phyloP scores from a whole-genome alignment of 805 yeast genomes.

The Wickerhamomyces tratensis region DNA sequence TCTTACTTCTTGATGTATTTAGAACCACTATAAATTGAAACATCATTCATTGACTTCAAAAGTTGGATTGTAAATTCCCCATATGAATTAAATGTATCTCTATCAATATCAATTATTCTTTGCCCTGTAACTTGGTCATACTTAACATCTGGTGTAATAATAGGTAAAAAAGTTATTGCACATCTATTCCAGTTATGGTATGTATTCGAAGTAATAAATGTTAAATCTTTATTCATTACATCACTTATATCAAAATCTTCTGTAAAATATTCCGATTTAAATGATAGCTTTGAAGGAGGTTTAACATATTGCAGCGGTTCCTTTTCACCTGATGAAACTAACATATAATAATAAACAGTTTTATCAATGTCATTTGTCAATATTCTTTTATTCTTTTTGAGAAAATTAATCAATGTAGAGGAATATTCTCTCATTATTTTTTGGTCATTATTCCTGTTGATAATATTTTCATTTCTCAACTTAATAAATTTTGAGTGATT shows the following conservation, averaged over 20 bases:
- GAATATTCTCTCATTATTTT: constrained; percentile 10
- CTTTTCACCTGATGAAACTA: constrained; percentile 1
- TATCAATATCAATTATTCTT: constrained; percentile 12
- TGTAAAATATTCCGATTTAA: background rate
- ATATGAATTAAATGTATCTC: constrained; percentile 10
- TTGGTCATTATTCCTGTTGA: constrained; percentile 9
- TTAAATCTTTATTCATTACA: constrained; percentile 1
- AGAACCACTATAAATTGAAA: constrained; percentile 15
- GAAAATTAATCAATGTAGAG: constrained; percentile 5
- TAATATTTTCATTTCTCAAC: constrained; percentile 8
- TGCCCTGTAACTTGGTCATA: constrained; percentile 12
- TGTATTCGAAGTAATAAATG: constrained; percentile 5
- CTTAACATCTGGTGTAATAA: constrained; percentile 5
- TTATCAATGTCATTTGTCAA: constrained; percentile 8
- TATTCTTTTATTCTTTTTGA: constrained; percentile 1
- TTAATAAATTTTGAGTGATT: constrained; percentile 2
- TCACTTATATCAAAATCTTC: constrained; percentile 11
- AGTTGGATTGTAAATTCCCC: constrained; percentile 13
- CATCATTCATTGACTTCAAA: constrained; percentile 3
- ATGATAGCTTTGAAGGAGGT: no score
- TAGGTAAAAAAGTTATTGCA: constrained; percentile 13
- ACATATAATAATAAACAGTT: constrained; percentile 5
- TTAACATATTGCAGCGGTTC: background rate
- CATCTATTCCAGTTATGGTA: constrained; percentile 17
- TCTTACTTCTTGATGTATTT: constrained; percentile 6